Evolutionary conservation across 495 filamentous ascomycete species (phyloP), one percentile per base, ranked within the genome.

Genomic region (Clavariopsis aquatica): DNA sequence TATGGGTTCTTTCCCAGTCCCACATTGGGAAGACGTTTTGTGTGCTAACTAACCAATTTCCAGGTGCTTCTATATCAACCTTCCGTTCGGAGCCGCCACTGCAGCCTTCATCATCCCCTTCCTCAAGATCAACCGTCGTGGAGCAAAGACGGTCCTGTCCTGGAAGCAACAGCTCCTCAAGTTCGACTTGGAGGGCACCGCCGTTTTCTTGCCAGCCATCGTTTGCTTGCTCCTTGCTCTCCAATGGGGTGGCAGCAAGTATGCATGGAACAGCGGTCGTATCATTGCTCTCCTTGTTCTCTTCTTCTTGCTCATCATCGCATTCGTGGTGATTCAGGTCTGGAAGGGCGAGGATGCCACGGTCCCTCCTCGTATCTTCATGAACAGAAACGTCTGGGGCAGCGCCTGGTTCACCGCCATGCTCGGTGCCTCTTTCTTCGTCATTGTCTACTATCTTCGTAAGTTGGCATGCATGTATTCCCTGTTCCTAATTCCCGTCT

Each of bases 211-310:
- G 7, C 79, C 82, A 0, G 68, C 69, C 15, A 76, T 86, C 31
- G 71, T 85, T 36, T 83, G 78, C 53, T 74, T 87, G 9, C 70
- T 87, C 0, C 78, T 87, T 0, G 85, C 84, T 8, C 75, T 87
- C 17, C 79, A 86, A 65, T 87, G 83, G 83, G 85, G 84, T 15
- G 85, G 85, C 6, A 76, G 77, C 0, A 78, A 74, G n/a, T 86
- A 85, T 60, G 47, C 75, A 1, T 87, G 85, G 85, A 68, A 64
- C 27, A 78, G 76, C 61, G 77, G 69, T 0, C 78, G 79, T 13
- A 81, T 86, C 57, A 82, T 87, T 34, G 79, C 74, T 3, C 76
- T 87, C 5, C 73, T 86, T 17, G 74, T 81, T 1, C 66, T 86
- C 17, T 76, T 78, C 46, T 80, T 73, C 1, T 19, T 84, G 0